Percentiles rank a stretch among this genome's conserved stretches.
Evolutionary conservation across 2,329 filamentous ascomycete species (phyloP).

Genomic region (Aspergillus fructus): DNA sequence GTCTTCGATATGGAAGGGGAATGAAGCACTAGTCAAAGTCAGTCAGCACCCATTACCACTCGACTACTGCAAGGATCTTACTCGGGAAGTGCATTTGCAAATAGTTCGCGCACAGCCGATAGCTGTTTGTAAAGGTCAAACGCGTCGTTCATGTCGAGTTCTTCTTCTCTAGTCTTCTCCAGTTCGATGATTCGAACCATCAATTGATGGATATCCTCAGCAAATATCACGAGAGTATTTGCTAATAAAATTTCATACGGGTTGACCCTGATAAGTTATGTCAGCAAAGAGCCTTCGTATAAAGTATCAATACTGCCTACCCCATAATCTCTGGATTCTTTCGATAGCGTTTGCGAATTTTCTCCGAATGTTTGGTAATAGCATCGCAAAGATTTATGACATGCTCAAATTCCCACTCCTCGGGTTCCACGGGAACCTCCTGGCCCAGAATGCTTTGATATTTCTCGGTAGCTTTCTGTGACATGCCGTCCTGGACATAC

Average conservation of each 20-base stretch:
- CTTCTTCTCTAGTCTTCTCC: slow-evolving; percentile 66
- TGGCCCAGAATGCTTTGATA: slow-evolving; percentile 78
- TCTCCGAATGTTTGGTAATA: slow-evolving; percentile 80
- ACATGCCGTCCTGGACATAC: slow-evolving; percentile 70
- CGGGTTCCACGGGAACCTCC: slow-evolving; percentile 74
- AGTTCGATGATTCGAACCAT: slow-evolving; percentile 76
- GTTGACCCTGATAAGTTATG: slow-evolving; percentile 44
- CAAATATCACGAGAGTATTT: slow-evolving; percentile 84
- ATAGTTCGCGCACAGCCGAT: slow-evolving; percentile 78
- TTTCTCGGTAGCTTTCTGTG: slow-evolving; percentile 71
- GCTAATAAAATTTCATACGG: slow-evolving; percentile 72
- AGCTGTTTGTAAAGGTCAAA: slow-evolving; percentile 92
- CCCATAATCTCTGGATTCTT: slow-evolving; percentile 88
- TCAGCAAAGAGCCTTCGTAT: slow-evolving; percentile 19
- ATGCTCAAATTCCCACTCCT: slow-evolving; percentile 87
- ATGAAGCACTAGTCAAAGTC: slow-evolving; percentile 52
- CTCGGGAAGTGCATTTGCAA: slow-evolving; percentile 70
- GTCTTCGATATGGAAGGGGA: slow-evolving; percentile 84
- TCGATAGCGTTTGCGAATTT: slow-evolving; percentile 87
- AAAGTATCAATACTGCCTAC: slow-evolving; percentile 32
- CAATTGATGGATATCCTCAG: slow-evolving; percentile 82
- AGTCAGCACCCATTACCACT: slow-evolving; percentile 14
- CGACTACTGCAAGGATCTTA: slow-evolving; percentile 26
- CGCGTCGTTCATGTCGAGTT: slow-evolving; percentile 85
- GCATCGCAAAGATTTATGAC: slow-evolving; percentile 85